A percentile compares a stretch with the other conserved stretches of the same genome.
Evolutionary conservation across 2,329 filamentous ascomycete species (phyloP).

Genomic region (Balansia obtecta): DNA sequence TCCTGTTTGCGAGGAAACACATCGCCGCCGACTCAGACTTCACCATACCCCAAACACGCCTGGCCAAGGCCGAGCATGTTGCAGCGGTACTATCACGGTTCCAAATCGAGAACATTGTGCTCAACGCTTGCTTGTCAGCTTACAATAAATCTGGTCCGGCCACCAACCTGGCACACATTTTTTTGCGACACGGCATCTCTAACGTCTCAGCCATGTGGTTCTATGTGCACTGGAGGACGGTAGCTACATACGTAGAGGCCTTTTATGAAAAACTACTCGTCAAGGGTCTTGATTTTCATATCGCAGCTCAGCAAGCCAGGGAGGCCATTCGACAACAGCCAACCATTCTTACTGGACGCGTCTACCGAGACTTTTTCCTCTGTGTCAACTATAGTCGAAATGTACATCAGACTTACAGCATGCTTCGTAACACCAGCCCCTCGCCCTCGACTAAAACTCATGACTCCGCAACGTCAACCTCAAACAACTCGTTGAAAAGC

Average conservation of each 20-base stretch:
- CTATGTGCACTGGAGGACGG: constrained; percentile 18
- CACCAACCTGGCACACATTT: constrained; percentile 16
- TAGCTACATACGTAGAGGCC: constrained; percentile 14
- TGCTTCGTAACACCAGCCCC: constrained; percentile 11
- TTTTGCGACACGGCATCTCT: constrained; percentile 14
- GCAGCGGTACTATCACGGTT: constrained; percentile 13
- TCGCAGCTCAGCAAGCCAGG: constrained; percentile 16
- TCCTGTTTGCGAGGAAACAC: constrained; percentile 14
- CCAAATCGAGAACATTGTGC: constrained; percentile 16
- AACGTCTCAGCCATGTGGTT: constrained; percentile 20
- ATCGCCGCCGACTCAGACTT: constrained; percentile 7
- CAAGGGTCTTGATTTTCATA: constrained; percentile 15
- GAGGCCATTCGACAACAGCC: constrained; percentile 14
- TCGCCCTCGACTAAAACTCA: constrained; percentile 12
- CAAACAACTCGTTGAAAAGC: constrained; percentile 12
- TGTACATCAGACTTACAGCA: constrained; percentile 8
- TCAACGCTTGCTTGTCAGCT: constrained; percentile 18
- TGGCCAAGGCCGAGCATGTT: constrained; percentile 13
- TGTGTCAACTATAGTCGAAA: constrained; percentile 18
- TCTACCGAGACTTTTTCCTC: constrained; percentile 17
- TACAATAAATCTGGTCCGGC: constrained; percentile 14
- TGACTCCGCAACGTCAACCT: constrained; percentile 12
- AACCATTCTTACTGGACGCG: constrained; percentile 10
- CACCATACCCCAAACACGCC: constrained; percentile 12
- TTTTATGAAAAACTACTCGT: constrained; percentile 16